Percentiles rank a stretch among this genome's conserved stretches.
Evolutionary conservation across 495 filamentous ascomycete genomes (phyloP).

Genomic region (Aspergillus asperescens): DNA sequence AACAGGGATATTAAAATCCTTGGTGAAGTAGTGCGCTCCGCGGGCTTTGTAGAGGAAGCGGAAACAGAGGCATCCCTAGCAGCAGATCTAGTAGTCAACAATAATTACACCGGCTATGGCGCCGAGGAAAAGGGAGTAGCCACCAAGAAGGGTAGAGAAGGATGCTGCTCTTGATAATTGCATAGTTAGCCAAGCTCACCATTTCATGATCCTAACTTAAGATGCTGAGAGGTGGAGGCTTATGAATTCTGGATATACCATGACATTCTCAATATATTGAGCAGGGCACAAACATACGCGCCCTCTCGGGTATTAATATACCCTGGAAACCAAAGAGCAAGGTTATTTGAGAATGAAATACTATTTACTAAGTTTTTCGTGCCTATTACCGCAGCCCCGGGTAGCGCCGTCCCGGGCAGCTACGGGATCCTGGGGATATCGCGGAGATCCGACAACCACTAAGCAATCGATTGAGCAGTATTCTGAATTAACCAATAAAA

Average conservation of each 20-base stretch:
- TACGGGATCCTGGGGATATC: no score
- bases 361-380: slow-evolving; percentile 58
- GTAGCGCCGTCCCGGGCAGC: no score
- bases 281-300: slow-evolving; percentile 18
- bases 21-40: slow-evolving; percentile 42
- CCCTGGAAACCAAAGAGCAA: slow-evolving; percentile 51
- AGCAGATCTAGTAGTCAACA: slow-evolving; percentile 43
- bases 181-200: no score
- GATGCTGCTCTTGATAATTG: slow-evolving; percentile 32
- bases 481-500: no score
- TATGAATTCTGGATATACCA: slow-evolving; percentile 47
- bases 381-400: slow-evolving; percentile 51
- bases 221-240: neutral
- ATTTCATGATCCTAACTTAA: no score
- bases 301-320: slow-evolving; percentile 57
- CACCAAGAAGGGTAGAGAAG: slow-evolving; percentile 42
- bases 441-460: no score
- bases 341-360: slow-evolving; percentile 54
- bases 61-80: slow-evolving; percentile 28
- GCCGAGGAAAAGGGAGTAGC: slow-evolving; percentile 44
- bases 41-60: slow-evolving; percentile 32
- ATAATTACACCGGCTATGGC: slow-evolving; percentile 44
- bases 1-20: slow-evolving; percentile 42
- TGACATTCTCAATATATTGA: slow-evolving; percentile 39
- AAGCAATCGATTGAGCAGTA: no score